Base-by-base conservation (phyloP, 257 asterid species). In the Ehretia macrophylla region DNA sequence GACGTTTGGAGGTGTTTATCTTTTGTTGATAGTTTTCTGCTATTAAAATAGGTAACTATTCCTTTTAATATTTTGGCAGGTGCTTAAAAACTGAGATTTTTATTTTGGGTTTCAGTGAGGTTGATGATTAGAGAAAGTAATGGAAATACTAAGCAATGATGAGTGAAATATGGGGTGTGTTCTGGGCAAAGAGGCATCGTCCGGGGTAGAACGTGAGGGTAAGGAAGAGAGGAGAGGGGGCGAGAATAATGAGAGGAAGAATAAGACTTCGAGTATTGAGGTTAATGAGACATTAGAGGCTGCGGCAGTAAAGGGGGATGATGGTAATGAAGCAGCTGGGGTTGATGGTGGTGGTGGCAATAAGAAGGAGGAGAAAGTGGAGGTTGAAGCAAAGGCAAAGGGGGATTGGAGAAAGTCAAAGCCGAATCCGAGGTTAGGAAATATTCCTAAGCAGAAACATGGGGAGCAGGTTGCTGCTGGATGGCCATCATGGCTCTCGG, bases 401-500 rank as follows among this genome's bases (percentile, higher is more conserved):
- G 47, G 47, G 47, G 47, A 42, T 42, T 2, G 16, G 16, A 42
- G 47, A 42, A 42, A 42, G 47, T 42, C 47, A 42, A 42, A 42
- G 47, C 47, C 47, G 8, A 42, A 42, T 10, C 47, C 11, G 12
- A 42, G 47, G 47, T 10, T 42, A 42, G 47, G 47, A 42, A 4
- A 42, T 2, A 42, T 42, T 42, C 47, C 47, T 42, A 42, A 42
- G 16, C 47, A 42, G 47, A 42, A 42, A 42, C 47, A 14, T 42
- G 57, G 57, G n/a, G 57, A 52, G 17, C 57, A 21, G 18, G 27
- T 14, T 20, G 57, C 57, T 52, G 57, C 57, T 10, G 57, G 57
- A 21, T 52, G 57, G 57, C 57, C 57, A 6, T 52, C 57, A 22
- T 52, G 57, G 57, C 57, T 52, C 14, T 20, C 17, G 14, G 17